Percentiles rank a stretch among this genome's conserved stretches.
phyloP scores from a whole-genome alignment of 192 early-diverging fungal genomes.

The Polychytrium aggregatum region DNA sequence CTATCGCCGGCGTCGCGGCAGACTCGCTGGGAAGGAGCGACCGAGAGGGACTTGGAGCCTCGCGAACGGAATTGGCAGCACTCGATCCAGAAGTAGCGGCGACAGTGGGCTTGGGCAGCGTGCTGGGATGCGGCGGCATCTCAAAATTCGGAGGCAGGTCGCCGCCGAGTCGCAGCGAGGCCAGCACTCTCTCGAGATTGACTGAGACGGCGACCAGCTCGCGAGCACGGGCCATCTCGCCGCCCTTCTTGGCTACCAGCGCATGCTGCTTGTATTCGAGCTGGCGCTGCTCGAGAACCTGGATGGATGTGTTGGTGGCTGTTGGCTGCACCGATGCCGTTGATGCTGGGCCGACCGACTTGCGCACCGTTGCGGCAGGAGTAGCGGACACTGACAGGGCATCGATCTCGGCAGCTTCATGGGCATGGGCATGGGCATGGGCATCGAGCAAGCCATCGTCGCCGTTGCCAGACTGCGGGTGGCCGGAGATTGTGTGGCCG shows the following conservation, averaged over 20 bases:
- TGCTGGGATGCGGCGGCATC: conserved; percentile 5
- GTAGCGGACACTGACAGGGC: no score
- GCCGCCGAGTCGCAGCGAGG: conserved; percentile 17
- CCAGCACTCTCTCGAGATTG: conserved; percentile 26
- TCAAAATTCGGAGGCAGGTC: conserved; percentile 7
- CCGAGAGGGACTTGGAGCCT: no score
- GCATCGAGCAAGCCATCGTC: background rate
- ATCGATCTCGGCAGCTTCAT: background rate
- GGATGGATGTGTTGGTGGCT: background rate
- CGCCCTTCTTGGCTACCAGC: conserved; percentile 35
- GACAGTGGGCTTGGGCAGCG: background rate
- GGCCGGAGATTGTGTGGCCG: background rate
- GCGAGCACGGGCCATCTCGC: conserved; percentile 30
- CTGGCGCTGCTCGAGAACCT: conserved; percentile 17
- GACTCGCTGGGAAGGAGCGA: background rate
- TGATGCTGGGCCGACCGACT: background rate
- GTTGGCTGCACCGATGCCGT: no score
- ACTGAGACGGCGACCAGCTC: conserved; percentile 38
- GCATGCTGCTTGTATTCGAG: conserved; percentile 53
- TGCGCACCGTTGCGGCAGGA: background rate
- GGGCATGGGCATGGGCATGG: background rate
- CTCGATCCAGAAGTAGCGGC: no score
- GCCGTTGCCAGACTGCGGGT: background rate
- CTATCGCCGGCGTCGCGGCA: conserved; percentile 1
- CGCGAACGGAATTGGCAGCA: no score